Conservation (phyloP, 106 monocot species). For the Platanthera zijinensis region DNA sequence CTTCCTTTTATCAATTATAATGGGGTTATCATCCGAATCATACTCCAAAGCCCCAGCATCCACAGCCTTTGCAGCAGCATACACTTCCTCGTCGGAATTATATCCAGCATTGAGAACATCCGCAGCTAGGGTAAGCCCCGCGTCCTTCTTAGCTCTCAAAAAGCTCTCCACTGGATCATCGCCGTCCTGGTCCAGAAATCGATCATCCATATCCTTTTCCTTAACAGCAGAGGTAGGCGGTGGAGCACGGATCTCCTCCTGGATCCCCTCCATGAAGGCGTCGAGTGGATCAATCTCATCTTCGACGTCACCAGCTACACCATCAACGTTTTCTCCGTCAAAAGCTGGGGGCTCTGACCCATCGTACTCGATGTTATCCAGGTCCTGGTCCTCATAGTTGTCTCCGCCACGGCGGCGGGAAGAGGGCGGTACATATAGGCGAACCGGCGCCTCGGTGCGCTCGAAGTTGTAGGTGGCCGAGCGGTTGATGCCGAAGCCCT, state of each 20-base stretch:
- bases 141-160: slow-evolving; percentile 86
- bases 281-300: slow-evolving; percentile 91
- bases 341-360: slow-evolving; percentile 11
- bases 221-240: slow-evolving; percentile 19
- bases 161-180: slow-evolving; percentile 95
- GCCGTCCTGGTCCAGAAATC: slow-evolving; percentile 57
- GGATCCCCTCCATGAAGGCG: slow-evolving; percentile 93
- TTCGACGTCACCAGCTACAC: slow-evolving; percentile 11
- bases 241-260: slow-evolving; percentile 64
- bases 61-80: slow-evolving; percentile 94
- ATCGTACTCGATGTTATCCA: slow-evolving; percentile 81
- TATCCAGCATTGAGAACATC: slow-evolving; percentile 84
- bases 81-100: slow-evolving; percentile 93
- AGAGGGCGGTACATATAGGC: slow-evolving; percentile 76
- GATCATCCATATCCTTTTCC: slow-evolving; percentile 27
- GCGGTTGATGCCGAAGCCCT: slow-evolving; percentile 84
- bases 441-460: slow-evolving; percentile 45
- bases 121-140: slow-evolving; percentile 69
- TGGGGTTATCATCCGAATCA: slow-evolving; percentile 87
- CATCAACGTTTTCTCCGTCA: not conserved
- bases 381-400: slow-evolving; percentile 60
- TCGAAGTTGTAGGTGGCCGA: slow-evolving; percentile 88
- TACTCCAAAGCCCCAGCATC: slow-evolving; percentile 96
- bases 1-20: slow-evolving; percentile 82
- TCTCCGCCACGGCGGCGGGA: slow-evolving; percentile 28